A percentile compares a stretch with the other conserved stretches of the same genome.
These are phyloP conservation scores for Potentilla sterilis DNA, from an alignment of 306 rosid species.

Conservation along the genomic window DNA sequence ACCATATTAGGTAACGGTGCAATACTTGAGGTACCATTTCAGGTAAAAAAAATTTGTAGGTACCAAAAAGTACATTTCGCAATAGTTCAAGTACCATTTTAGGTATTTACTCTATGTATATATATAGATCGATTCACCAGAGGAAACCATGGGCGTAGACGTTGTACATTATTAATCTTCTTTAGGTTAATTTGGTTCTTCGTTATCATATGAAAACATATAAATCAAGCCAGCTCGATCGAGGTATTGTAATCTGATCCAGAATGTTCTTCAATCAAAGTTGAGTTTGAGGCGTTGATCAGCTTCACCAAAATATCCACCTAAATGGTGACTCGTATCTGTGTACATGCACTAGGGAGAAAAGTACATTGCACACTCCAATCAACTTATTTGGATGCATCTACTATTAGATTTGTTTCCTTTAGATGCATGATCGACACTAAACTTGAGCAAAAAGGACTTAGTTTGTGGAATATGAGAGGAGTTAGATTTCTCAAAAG, in stretches of 20 bases:
- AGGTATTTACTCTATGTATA: too few relatives aligned
- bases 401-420: neutral
- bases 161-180: neutral
- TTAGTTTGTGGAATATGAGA: too few relatives aligned
- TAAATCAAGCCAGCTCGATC: neutral
- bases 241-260: neutral
- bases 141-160: neutral
- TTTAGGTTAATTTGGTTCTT: neutral
- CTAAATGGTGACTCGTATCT: neutral
- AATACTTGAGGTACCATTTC: too few relatives aligned
- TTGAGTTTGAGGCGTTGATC: neutral
- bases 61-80: too few relatives aligned
- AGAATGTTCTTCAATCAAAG: neutral
- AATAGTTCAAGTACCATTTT: too few relatives aligned
- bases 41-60: too few relatives aligned
- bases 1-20: too few relatives aligned
- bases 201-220: neutral
- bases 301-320: neutral
- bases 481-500: too few relatives aligned
- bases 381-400: neutral
- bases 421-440: neutral
- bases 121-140: neutral
- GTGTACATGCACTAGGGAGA: neutral
- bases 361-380: neutral
- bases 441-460: neutral